A percentile compares a stretch with the other conserved stretches of the same genome.
phyloP scores from a whole-genome alignment of 495 filamentous ascomycete species.

The Hypoxylon fuscum region DNA sequence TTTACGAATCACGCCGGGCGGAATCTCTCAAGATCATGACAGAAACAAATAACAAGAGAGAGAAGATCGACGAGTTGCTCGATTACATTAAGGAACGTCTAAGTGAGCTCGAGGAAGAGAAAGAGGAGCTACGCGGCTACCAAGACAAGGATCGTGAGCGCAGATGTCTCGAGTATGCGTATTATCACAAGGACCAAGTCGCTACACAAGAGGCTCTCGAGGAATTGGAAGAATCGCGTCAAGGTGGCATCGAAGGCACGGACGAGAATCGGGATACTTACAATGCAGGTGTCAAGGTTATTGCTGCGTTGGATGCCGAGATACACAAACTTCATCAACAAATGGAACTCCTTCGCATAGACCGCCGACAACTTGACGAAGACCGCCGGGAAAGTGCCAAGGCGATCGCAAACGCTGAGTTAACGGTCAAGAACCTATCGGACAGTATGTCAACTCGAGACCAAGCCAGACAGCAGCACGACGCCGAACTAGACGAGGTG shows the following conservation, averaged over 20 bases:
- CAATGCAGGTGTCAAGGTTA: conserved; percentile 79
- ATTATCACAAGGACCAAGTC: conserved; percentile 87
- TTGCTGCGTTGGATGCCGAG: conserved; percentile 76
- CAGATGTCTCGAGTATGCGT: conserved; percentile 91
- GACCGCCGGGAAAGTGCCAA: conserved; percentile 84
- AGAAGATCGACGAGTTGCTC: conserved; percentile 92
- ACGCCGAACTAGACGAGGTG: conserved; percentile 76
- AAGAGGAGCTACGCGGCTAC: conserved; percentile 89
- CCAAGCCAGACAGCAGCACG: conserved; percentile 72
- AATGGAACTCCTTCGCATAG: conserved; percentile 86
- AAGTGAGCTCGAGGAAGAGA: conserved; percentile 92
- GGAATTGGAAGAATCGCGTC: conserved; percentile 81
- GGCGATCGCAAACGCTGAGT: conserved; percentile 80
- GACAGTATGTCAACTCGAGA: conserved; percentile 84
- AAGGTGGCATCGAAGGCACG: conserved; percentile 81
- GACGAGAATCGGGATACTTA: conserved; percentile 83
- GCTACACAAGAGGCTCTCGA: conserved; percentile 79
- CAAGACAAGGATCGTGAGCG: conserved; percentile 96
- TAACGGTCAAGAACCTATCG: conserved; percentile 80
- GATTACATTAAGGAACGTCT: conserved; percentile 91
- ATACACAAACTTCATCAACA: conserved; percentile 82
- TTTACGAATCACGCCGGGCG: conserved; percentile 89
- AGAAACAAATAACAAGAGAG: conserved; percentile 92
- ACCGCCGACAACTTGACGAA: conserved; percentile 86
- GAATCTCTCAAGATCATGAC: conserved; percentile 97